These are phyloP conservation scores for Xylaria cubensis DNA, from an alignment of 495 filamentous ascomycete species.

Conservation along the genomic window DNA sequence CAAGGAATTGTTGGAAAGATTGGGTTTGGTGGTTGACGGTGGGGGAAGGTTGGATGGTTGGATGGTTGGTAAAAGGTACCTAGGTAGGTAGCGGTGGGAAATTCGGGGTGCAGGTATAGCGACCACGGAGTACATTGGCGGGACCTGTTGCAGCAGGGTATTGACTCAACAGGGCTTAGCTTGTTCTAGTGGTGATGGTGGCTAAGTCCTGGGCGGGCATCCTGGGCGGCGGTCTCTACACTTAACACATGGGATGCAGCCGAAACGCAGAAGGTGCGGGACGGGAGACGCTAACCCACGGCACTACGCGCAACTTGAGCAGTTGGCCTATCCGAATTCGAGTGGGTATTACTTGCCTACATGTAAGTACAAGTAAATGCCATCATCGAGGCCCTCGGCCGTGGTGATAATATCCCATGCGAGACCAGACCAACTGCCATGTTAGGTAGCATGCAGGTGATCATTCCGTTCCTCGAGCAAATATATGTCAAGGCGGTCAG, in stretches of 20 bases:
- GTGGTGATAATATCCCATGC: not conserved
- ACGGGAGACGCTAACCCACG: conserved; percentile 20
- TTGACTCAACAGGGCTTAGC: conserved; percentile 26
- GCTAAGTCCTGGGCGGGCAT: not conserved
- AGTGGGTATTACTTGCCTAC: not conserved
- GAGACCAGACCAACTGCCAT: not conserved
- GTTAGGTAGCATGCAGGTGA: conserved; percentile 9
- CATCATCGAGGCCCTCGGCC: not conserved
- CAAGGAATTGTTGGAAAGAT: conserved; percentile 26
- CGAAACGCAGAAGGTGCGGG: conserved; percentile 21
- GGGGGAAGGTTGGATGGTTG: conserved; percentile 21
- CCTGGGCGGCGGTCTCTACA: not conserved
- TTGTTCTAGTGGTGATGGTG: not conserved
- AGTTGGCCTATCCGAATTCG: not conserved
- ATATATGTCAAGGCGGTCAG: conserved; percentile 18
- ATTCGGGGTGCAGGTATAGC: conserved; percentile 28
- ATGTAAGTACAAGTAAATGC: not conserved
- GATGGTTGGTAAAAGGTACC: not conserved
- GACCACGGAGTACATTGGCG: conserved; percentile 20
- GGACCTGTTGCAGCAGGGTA: conserved; percentile 2
- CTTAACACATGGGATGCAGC: conserved; percentile 12
- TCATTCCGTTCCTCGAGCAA: conserved; percentile 7
- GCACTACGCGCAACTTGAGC: conserved; percentile 14
- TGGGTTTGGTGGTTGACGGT: conserved; percentile 27
- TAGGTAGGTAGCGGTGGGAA: conserved; percentile 20